phyloP scores from a whole-genome alignment of 139 green algal genomes.

The Microglena sp. region DNA sequence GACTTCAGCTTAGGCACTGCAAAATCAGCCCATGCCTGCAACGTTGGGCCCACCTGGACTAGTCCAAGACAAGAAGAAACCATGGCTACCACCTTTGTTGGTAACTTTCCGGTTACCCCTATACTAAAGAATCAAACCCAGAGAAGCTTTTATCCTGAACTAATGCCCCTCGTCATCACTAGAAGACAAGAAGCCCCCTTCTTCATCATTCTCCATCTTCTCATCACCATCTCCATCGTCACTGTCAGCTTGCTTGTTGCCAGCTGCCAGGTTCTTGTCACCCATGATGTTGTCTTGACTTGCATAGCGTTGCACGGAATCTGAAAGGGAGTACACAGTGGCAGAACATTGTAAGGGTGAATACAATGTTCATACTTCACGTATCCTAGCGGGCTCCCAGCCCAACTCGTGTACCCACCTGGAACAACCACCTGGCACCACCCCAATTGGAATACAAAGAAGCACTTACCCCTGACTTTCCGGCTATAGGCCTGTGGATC shows the following conservation, averaged over 20 bases:
- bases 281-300: constrained; percentile 31
- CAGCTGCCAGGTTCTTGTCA: constrained; percentile 22
- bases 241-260: constrained; percentile 34
- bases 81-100: too few species aligned
- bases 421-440: background rate
- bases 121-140: too few species aligned
- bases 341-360: background rate
- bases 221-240: constrained; percentile 11
- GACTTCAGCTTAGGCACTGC: too few species aligned
- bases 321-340: constrained; percentile 24
- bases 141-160: too few species aligned
- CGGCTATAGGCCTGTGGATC: constrained; percentile 82
- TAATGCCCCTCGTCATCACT: constrained; percentile 49
- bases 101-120: too few species aligned
- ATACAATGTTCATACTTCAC: background rate
- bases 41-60: too few species aligned
- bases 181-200: constrained; percentile 56
- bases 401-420: background rate
- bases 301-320: constrained; percentile 69
- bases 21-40: too few species aligned
- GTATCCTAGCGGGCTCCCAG: background rate
- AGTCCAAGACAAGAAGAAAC: too few species aligned
- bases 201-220: constrained; percentile 12
- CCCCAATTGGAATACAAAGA: background rate
- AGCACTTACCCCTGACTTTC: constrained; percentile 74